Evolutionary conservation across 1,139 yeast genomes (phyloP).

Genomic region (Debaryomyces robertsiae): DNA sequence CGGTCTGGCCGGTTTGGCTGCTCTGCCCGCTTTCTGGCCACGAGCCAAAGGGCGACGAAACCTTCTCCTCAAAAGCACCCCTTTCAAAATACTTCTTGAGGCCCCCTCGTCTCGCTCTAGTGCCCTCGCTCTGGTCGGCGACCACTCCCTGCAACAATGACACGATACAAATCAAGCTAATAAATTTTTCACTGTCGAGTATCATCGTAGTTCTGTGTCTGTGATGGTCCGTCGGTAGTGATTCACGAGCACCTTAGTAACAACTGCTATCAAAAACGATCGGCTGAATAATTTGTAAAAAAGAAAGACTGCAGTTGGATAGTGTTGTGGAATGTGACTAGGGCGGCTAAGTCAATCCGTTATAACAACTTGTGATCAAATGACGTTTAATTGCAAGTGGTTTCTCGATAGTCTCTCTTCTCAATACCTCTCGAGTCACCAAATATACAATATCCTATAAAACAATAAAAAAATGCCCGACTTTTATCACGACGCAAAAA

Average conservation of each 20-base stretch:
- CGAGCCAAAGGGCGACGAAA: background rate
- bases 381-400: slow-evolving; percentile 1
- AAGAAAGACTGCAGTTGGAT: slow-evolving; percentile 16
- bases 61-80: background rate
- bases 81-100: background rate
- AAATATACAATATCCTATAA: slow-evolving; percentile 4
- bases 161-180: background rate
- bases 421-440: slow-evolving; percentile 2
- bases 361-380: background rate
- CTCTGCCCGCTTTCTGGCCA: background rate
- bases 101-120: background rate
- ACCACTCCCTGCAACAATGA: background rate
- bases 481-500: slow-evolving; percentile 3
- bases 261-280: background rate
- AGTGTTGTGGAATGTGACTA: slow-evolving; percentile 3
- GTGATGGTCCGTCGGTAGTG: background rate
- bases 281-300: background rate
- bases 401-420: background rate
- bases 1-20: background rate
- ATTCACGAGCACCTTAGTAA: background rate
- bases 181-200: background rate
- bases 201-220: background rate
- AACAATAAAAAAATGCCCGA: slow-evolving; percentile 1
- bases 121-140: background rate
- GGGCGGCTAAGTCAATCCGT: slow-evolving; percentile 8